These are phyloP conservation scores for Neocucurbitaria cava DNA, from an alignment of 2,329 filamentous ascomycete species.

Conservation along the genomic window DNA sequence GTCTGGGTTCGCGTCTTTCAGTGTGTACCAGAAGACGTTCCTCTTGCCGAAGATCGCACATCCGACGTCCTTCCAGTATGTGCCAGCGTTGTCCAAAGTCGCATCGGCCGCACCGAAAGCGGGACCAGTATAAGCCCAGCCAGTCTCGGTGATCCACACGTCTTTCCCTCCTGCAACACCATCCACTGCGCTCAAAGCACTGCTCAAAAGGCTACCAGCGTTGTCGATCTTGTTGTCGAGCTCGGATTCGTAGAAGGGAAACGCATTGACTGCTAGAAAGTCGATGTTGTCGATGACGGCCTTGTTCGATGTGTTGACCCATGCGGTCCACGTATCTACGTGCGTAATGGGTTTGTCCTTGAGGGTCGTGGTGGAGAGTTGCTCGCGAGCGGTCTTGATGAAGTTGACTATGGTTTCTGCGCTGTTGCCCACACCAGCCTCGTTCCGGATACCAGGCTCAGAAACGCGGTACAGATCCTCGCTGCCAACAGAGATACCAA, in stretches of 20 bases:
- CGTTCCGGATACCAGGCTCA: slow-evolving; percentile 67
- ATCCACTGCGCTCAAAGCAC: slow-evolving; percentile 38
- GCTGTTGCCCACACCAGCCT: slow-evolving; percentile 67
- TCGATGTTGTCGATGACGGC: slow-evolving; percentile 46
- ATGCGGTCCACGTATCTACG: slow-evolving; percentile 48
- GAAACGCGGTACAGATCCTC: slow-evolving; percentile 72
- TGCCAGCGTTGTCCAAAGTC: slow-evolving; percentile 37
- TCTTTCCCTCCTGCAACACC: slow-evolving; percentile 40
- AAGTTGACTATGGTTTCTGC: slow-evolving; percentile 70
- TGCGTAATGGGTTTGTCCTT: slow-evolving; percentile 56
- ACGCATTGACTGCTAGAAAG: slow-evolving; percentile 47
- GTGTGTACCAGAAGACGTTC: slow-evolving; percentile 48
- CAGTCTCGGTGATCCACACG: slow-evolving; percentile 50
- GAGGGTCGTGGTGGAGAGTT: slow-evolving; percentile 68
- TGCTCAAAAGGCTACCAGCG: slow-evolving; percentile 49
- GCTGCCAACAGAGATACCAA: slow-evolving; percentile 47
- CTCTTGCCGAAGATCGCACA: slow-evolving; percentile 42
- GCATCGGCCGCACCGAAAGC: slow-evolving; percentile 37
- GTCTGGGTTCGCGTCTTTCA: slow-evolving; percentile 58
- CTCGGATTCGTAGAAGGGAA: slow-evolving; percentile 48
- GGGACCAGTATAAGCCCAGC: slow-evolving; percentile 44
- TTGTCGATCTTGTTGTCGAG: slow-evolving; percentile 46
- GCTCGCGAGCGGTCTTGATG: slow-evolving; percentile 47
- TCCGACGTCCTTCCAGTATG: slow-evolving; percentile 45
- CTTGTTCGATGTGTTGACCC: slow-evolving; percentile 45